Evolutionary conservation across 129 eudicot genomes (phyloP).

Genomic region (Tanacetum coccineum): DNA sequence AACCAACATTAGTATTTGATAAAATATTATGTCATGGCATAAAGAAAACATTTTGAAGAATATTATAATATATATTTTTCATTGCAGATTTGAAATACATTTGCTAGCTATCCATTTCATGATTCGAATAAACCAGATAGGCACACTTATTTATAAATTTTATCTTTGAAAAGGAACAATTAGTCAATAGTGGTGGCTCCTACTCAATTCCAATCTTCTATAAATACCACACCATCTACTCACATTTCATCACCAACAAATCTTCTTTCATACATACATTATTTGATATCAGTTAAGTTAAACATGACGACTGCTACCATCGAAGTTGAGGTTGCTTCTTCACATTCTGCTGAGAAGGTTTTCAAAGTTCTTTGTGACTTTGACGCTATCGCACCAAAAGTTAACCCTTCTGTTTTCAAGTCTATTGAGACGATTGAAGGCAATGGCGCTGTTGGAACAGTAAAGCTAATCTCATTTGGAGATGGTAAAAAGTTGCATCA

Average conservation of each 20-base stretch:
- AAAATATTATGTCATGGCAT: no score
- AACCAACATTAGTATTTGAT: no score
- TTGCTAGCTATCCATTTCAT: not conserved
- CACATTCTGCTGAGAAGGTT: not conserved
- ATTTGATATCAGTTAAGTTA: no score
- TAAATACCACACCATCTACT: constrained; percentile 3
- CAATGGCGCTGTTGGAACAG: constrained; percentile 11
- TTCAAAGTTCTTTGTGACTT: constrained; percentile 12
- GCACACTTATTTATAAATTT: not conserved
- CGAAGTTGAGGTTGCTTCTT: constrained; percentile 1
- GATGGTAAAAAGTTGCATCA: no score
- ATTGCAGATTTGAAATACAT: no score
- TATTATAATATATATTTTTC: no score
- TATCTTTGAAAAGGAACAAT: not conserved
- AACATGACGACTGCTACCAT: not conserved
- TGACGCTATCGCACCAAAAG: constrained; percentile 13
- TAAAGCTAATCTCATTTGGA: constrained; percentile 15
- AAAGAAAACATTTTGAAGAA: no score
- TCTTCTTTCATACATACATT: not conserved
- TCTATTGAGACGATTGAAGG: constrained; percentile 17
- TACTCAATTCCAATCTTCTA: not conserved
- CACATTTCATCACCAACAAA: not conserved
- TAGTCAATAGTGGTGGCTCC: constrained; percentile 6
- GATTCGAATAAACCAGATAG: not conserved
- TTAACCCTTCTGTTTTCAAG: constrained; percentile 14